These are phyloP conservation scores for Ottelia alismoides DNA, from an alignment of 106 monocot genomes.

Conservation along the genomic window DNA sequence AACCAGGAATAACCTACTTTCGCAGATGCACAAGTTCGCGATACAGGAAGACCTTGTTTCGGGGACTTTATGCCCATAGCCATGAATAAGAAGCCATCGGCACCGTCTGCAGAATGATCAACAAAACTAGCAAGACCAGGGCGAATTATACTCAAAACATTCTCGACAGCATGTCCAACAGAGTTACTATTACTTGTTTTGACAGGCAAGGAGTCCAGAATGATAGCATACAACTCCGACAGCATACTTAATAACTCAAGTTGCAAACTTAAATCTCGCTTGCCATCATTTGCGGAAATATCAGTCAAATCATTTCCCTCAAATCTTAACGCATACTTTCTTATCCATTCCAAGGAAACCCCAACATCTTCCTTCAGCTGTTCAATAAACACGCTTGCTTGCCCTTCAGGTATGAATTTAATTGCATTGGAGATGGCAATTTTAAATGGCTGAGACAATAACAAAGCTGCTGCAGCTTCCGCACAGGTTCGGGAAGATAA, in stretches of 20 bases:
- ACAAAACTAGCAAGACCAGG: slow-evolving; percentile 33
- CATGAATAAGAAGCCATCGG: slow-evolving; percentile 30
- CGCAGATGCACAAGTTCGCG: not conserved
- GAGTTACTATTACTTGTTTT: slow-evolving; percentile 63
- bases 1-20: slow-evolving; percentile 31
- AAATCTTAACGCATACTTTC: not conserved
- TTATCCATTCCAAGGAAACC: slow-evolving; percentile 67
- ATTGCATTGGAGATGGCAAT: slow-evolving; percentile 41
- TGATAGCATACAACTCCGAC: slow-evolving; percentile 48
- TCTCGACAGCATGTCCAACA: slow-evolving; percentile 55
- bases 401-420: slow-evolving; percentile 80
- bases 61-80: slow-evolving; percentile 29
- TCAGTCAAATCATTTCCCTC: slow-evolving; percentile 6
- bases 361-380: slow-evolving; percentile 48
- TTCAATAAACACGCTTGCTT: slow-evolving; percentile 44
- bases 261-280: slow-evolving; percentile 17
- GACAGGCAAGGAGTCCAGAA: slow-evolving; percentile 55
- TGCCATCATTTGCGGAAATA: not conserved
- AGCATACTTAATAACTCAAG: slow-evolving; percentile 54
- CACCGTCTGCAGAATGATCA: slow-evolving; percentile 18
- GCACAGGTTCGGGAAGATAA: slow-evolving; percentile 26
- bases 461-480: slow-evolving; percentile 28
- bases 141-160: slow-evolving; percentile 33
- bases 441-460: slow-evolving; percentile 39
- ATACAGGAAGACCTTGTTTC: slow-evolving; percentile 13